Evolutionary conservation across 306 rosid species (phyloP).

Genomic region (Dalbergia cochinchinensis): DNA sequence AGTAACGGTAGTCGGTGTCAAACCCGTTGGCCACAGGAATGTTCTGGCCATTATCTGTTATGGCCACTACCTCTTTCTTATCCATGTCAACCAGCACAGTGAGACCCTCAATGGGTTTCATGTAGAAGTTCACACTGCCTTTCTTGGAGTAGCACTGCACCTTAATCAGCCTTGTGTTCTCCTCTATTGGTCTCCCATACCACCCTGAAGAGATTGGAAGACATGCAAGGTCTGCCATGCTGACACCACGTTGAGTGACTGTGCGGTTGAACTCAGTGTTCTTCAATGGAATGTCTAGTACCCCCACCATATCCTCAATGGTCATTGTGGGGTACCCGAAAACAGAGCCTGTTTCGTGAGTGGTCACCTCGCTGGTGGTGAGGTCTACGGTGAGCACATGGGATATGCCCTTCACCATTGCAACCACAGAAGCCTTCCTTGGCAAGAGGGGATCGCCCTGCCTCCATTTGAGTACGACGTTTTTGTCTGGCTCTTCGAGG

Average conservation of each 20-base stretch:
- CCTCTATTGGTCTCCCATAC: conserved; percentile 71
- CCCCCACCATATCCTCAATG: conserved; percentile 64
- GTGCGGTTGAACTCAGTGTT: conserved; percentile 66
- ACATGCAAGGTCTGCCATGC: conserved; percentile 67
- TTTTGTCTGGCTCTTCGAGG: conserved; percentile 77
- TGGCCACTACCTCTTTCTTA: conserved; percentile 57
- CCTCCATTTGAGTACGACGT: conserved; percentile 63
- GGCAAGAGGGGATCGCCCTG: conserved; percentile 59
- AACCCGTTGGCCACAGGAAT: conserved; percentile 74
- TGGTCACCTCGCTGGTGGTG: conserved; percentile 43
- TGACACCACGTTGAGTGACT: conserved; percentile 65
- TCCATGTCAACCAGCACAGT: conserved; percentile 77
- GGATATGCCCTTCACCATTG: conserved; percentile 50
- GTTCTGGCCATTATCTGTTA: conserved; percentile 63
- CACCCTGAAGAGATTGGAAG: conserved; percentile 82
- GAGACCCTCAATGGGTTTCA: conserved; percentile 92
- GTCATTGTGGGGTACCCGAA: conserved; percentile 79
- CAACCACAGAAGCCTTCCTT: conserved; percentile 67
- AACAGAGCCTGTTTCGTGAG: conserved; percentile 22
- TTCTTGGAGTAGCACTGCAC: conserved; percentile 79
- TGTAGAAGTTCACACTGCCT: conserved; percentile 86
- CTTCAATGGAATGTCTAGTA: conserved; percentile 56
- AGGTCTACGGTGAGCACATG: conserved; percentile 65
- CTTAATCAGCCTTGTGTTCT: conserved; percentile 70
- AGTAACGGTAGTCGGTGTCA: conserved; percentile 80